phyloP scores from a whole-genome alignment of 1,139 yeast genomes.

The Pichia sp. region DNA sequence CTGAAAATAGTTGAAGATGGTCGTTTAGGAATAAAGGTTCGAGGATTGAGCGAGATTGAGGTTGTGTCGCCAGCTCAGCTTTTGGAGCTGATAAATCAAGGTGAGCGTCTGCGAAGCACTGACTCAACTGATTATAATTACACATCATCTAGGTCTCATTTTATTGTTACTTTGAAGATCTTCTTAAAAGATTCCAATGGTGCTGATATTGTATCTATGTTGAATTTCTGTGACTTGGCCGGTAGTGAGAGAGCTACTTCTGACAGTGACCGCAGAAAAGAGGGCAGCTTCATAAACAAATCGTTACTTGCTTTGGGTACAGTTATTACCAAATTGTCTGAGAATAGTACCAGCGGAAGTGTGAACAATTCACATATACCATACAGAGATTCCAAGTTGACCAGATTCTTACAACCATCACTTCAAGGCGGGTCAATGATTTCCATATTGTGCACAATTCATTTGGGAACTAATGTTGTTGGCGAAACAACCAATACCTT shows the following conservation, averaged over 20 bases:
- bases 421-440: slow-evolving; percentile 81
- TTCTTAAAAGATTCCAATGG: slow-evolving; percentile 5
- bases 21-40: slow-evolving; percentile 62
- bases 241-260: slow-evolving; percentile 91
- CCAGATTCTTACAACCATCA: slow-evolving; percentile 85
- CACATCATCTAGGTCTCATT: slow-evolving; percentile 83
- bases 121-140: slow-evolving; percentile 85
- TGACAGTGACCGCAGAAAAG: slow-evolving; percentile 77
- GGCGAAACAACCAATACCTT: slow-evolving; percentile 83
- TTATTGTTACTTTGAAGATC: slow-evolving; percentile 33
- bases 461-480: slow-evolving; percentile 49
- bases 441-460: slow-evolving; percentile 83
- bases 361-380: slow-evolving; percentile 52
- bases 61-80: slow-evolving; percentile 57
- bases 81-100: slow-evolving; percentile 51
- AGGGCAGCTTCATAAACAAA: slow-evolving; percentile 88
- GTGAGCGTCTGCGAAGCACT: slow-evolving; percentile 71
- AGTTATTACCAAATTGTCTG: slow-evolving; percentile 73
- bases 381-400: slow-evolving; percentile 85
- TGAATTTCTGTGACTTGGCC: slow-evolving; percentile 89
- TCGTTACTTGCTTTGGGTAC: slow-evolving; percentile 85
- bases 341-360: slow-evolving; percentile 27
- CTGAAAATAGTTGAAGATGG: slow-evolving; percentile 73
- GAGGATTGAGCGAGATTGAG: slow-evolving; percentile 61
- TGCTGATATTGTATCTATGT: slow-evolving; percentile 41